Base-by-base conservation (phyloP, 495 filamentous ascomycete genomes). In the Niebla homalea region DNA sequence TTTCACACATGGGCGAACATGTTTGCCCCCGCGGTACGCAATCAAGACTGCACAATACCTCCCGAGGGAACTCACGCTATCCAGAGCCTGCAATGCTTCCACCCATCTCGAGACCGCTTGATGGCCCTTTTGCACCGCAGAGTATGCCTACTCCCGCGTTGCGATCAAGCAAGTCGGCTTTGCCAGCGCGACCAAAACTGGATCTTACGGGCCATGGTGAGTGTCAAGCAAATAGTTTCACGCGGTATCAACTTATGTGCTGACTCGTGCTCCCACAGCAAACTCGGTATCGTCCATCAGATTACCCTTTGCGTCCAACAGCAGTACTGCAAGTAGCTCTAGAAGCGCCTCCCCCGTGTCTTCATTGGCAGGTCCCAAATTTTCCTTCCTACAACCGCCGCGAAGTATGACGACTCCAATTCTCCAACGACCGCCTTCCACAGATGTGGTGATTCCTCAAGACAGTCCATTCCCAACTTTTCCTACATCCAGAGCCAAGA, bases 1-100 rank as follows among this genome's bases (percentile, higher is more conserved):
- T 98, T 56, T 81, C 84, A 8, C 67, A 79, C 59, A 86, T 98
- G 87, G 92, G 88, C 38, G 89, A 98, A 57, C 92, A 98, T 74
- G 64, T 84, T 50, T 94, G 87, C 65, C 63, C 68, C 35, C 57
- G 53, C 39, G 55, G 58, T 60, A 43, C 14, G 38, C 25, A 12
- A 12, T 16, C 10, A 23, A 10, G 15, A 6, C 21, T 2, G 7
- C 26, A 7, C 12, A 38, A 16, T 3, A 4, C 35, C 22, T 7
- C 15, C 8, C 39, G 8, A 18, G 5, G 25, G 36, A 36, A 39
- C 51, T 60, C n/a, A 60, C 18, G n/a, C 4, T 10, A 32, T 21
- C 4, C 26, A 60, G 58, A 41, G 32, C 55, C 58, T 39, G 26
- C 52, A 48, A 48, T 59, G 43, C 55, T 55, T 35, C 20, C 26